Evolutionary conservation across 1,139 yeast genomes (phyloP), one percentile per base, ranked within the genome.

Genomic region (Kodamaea fungicola): DNA sequence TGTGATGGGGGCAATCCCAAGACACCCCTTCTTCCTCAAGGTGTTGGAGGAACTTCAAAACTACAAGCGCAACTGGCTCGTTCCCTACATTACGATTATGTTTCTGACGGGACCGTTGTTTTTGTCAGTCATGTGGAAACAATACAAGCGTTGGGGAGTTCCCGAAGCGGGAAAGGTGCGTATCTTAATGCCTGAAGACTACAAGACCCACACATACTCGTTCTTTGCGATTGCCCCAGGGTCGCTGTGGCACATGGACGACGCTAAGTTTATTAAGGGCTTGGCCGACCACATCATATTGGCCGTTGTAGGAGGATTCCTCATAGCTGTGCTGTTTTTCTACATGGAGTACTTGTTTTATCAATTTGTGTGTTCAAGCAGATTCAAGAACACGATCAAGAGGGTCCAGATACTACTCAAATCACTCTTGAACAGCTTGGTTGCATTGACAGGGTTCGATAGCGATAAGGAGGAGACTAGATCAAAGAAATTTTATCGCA

Each of bases 71-170:
- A 82, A 83, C 57, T 86, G 92, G 87, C 60, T 81, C 32, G 78
- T 87, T 21, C 96, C 97, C 10, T 89, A 89, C 62, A 69, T 89
- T 43, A 89, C 97, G 28, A 88, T 89, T 58, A 89, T 89, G 96
- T 85, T 79, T 54, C 81, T 95, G 10, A 90, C 97, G 1, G 97
- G 97, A 4, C 97, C 97, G 1, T 64, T 89, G 42, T 88, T 87
- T 55, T 69, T 89, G 33, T 83, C 94, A 9, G 90, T 87, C 32
- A 73, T 89, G 49, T 85, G 95, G 92, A 83, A 86, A 59, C 88
- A 83, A 51, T 89, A 85, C 62, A 83, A 82, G 60, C 73, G 95
- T 48, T 83, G 88, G 85, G 80, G 82, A 4, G 75, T 78, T 13
- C 78, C 85, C 2, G 80, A 74, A 37, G 73, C 77, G 7, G 84